Base-by-base conservation (phyloP, 192 early-diverging fungal species). In the Umbelopsis sp. region DNA sequence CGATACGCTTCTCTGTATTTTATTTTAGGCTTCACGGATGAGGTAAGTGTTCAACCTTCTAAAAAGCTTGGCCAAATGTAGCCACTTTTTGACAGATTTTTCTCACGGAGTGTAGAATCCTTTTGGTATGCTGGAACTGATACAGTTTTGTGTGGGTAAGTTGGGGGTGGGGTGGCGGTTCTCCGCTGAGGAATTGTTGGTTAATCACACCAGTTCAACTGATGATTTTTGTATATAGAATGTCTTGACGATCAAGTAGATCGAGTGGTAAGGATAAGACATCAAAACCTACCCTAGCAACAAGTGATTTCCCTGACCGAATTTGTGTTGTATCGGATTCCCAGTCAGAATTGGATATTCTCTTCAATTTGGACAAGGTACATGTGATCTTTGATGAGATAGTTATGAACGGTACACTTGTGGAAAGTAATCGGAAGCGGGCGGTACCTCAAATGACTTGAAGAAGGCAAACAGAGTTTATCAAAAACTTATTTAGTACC, bases 281-380 rank as follows among this genome's bases (percentile, higher is more conserved):
- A n/a, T n/a, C 38, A 6, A 38, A 38, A 38, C 5, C 38, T 41
- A 41, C 12, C 8, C 4, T 41, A 41, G n/a, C n/a, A 41, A 41
- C 12, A 0, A 41, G 38, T 4, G 38, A 41, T 1, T 41, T 38
- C 38, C 8, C 38, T 3, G 36, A 38, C 36, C 36, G 12, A 41
- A 41, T 4, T 6, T 6, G 38, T 41, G 4, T 5, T 6, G 38
- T 38, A 6, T 41, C 2, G 38, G 8, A 0, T 4, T 41, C 29
- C 9, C 20, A 82, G 81, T 74, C 78, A 25, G 81, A 82, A 72
- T 43, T 82, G 24, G 81, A 82, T 66, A 71, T 82, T 31, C 56
- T 83, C 49, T 81, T 79, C 44, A 62, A 79, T 56, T 54, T 81
- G 25, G 71, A 81, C 72, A 76, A 78, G 47, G 67, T 78, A 22